Conservation (phyloP, 441 rosid species). For the Brassica hybrid region DNA sequence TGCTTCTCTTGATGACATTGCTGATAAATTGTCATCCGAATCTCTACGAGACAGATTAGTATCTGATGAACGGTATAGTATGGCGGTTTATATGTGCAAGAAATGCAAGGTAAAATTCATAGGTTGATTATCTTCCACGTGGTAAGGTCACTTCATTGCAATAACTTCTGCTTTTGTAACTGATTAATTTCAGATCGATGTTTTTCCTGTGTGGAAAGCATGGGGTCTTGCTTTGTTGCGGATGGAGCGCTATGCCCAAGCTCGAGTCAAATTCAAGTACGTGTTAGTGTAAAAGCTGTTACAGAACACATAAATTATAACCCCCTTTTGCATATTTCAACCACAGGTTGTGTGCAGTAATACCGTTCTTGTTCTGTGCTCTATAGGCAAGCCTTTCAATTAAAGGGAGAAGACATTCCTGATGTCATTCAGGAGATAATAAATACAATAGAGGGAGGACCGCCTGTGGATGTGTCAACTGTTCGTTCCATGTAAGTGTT, state of each 20-base stretch:
- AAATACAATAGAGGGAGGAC: conserved; percentile 97
- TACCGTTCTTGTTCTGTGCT: conserved; percentile 33
- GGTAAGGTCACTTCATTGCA: conserved; percentile 22
- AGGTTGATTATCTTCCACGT: conserved; percentile 32
- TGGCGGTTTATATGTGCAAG: conserved; percentile 98
- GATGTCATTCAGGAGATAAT: conserved; percentile 80
- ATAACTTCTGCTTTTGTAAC: conserved; percentile 33
- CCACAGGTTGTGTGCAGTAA: conserved; percentile 18
- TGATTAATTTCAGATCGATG: conserved; percentile 75
- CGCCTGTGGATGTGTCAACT: conserved; percentile 92
- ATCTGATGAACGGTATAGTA: conserved; percentile 93
- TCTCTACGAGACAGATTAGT: conserved; percentile 86
- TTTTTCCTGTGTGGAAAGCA: conserved; percentile 97
- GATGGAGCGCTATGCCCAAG: conserved; percentile 94
- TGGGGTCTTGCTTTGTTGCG: conserved; percentile 99
- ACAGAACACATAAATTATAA: conserved; percentile 14
- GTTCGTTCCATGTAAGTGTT: conserved; percentile 92
- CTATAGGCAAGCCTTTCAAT: conserved; percentile 94
- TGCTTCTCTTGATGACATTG: conserved; percentile 95
- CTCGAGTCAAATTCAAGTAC: conserved; percentile 98
- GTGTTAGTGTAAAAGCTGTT: conserved; percentile 35
- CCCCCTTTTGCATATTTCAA: conserved; percentile 11
- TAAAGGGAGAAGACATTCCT: conserved; percentile 80
- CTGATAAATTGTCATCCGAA: conserved; percentile 88
- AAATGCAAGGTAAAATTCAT: conserved; percentile 90